These are phyloP conservation scores for Viola odorata DNA, from an alignment of 345 rosid genomes.

Conservation along the genomic window DNA sequence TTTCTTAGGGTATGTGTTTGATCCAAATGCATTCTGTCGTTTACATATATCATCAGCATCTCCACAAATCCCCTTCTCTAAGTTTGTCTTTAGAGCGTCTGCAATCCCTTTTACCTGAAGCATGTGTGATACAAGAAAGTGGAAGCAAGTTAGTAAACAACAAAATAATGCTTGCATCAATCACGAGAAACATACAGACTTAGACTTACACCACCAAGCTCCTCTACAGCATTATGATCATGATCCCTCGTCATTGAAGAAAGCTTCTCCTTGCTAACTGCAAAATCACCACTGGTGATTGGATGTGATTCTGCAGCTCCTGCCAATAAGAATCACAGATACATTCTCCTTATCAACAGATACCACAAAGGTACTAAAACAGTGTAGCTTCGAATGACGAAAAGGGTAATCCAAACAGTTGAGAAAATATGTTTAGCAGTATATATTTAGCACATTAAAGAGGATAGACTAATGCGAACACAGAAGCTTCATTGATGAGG, in stretches of 20 bases:
- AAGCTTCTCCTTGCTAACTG: conserved; percentile 63
- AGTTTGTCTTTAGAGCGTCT: conserved; percentile 47
- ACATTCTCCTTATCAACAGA: neutral
- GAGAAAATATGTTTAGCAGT: too few relatives aligned
- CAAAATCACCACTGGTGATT: conserved; percentile 48
- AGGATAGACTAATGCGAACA: too few relatives aligned
- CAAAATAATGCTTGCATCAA: neutral
- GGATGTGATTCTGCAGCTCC: conserved; percentile 31
- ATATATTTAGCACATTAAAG: too few relatives aligned
- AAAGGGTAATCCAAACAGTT: too few relatives aligned
- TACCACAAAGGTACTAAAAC: too few relatives aligned
- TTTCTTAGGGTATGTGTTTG: conserved; percentile 90
- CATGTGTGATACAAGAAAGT: conserved; percentile 14
- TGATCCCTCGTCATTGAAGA: conserved; percentile 77
- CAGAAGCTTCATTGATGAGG: too few relatives aligned
- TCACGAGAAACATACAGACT: neutral
- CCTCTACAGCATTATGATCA: conserved; percentile 48
- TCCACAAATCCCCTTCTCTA: conserved; percentile 56
- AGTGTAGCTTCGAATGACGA: too few relatives aligned
- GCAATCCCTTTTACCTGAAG: conserved; percentile 71
- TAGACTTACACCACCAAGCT: conserved; percentile 63
- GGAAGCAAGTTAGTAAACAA: conserved; percentile 3
- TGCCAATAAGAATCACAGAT: conserved; percentile 7
- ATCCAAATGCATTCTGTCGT: conserved; percentile 77
- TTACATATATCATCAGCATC: conserved; percentile 61